These are phyloP conservation scores for Dictyostelium purpureum DNA, from an alignment of 78 protist genomes.

Conservation along the genomic window DNA sequence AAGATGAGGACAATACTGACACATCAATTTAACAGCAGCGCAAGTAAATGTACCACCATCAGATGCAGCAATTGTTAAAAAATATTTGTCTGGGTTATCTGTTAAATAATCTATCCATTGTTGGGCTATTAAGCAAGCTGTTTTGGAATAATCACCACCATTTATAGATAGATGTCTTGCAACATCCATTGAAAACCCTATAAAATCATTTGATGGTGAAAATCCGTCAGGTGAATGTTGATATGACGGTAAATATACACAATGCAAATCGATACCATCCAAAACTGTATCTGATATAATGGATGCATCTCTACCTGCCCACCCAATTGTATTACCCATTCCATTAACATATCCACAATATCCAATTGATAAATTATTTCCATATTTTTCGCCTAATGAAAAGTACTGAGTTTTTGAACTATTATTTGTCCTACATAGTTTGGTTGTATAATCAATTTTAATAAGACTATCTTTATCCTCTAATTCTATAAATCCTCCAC, in stretches of 20 bases:
- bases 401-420: conserved; percentile 1
- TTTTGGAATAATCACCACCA: not conserved
- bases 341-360: conserved; percentile 48
- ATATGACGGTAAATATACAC: conserved; percentile 27
- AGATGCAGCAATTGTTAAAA: conserved; percentile 40
- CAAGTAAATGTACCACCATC: conserved; percentile 55
- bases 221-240: conserved; percentile 11
- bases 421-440: not conserved
- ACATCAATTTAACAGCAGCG: not conserved
- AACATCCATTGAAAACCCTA: conserved; percentile 20
- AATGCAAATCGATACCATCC: conserved; percentile 31
- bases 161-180: conserved; percentile 6
- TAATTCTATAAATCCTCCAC: not conserved
- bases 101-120: conserved; percentile 55
- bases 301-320: conserved; percentile 40
- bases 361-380: not conserved
- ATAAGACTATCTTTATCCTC: not conserved
- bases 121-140: conserved; percentile 29
- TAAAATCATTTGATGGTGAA: not conserved
- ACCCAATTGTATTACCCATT: conserved; percentile 35
- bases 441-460: not conserved
- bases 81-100: conserved; percentile 12
- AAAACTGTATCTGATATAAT: conserved; percentile 7
- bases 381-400: conserved; percentile 12
- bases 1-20: not conserved